Conservation (phyloP, 345 rosid genomes). For the Syzygium oleosum region DNA sequence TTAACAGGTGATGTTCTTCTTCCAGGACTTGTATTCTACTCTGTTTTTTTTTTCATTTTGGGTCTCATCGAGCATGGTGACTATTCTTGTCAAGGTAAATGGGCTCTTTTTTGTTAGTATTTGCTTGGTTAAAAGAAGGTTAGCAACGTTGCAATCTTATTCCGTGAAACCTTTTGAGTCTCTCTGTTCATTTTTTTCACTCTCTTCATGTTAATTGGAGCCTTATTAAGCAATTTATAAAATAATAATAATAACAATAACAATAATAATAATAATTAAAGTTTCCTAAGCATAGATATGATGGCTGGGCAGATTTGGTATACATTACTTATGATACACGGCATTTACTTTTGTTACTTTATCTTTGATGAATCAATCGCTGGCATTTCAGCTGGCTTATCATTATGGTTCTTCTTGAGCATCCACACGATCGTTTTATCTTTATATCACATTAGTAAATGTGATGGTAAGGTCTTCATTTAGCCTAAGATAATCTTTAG, state of each 20-base stretch:
- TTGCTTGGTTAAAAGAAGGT: background rate
- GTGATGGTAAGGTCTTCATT: background rate
- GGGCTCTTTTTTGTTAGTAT: background rate
- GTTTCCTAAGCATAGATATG: background rate
- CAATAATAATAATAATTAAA: background rate
- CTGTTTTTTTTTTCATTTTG: background rate
- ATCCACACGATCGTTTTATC: background rate
- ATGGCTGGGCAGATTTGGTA: background rate
- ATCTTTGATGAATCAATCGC: background rate
- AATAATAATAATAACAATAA: background rate
- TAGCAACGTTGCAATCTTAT: background rate
- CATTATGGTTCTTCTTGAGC: background rate
- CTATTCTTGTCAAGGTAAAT: background rate
- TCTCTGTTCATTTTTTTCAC: background rate
- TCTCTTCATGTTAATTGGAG: background rate
- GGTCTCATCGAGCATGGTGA: background rate
- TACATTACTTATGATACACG: background rate
- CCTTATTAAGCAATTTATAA: background rate
- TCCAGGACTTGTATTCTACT: background rate
- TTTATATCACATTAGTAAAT: background rate
- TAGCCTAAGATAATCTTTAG: background rate
- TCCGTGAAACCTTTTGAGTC: background rate
- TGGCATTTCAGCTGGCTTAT: background rate
- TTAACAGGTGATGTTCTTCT: constrained; percentile 49
- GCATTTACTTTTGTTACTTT: background rate